A percentile compares a stretch with the other conserved stretches of the same genome.
Evolutionary conservation across 2,329 filamentous ascomycete species (phyloP).

Genomic region (Ciborinia camelliae): DNA sequence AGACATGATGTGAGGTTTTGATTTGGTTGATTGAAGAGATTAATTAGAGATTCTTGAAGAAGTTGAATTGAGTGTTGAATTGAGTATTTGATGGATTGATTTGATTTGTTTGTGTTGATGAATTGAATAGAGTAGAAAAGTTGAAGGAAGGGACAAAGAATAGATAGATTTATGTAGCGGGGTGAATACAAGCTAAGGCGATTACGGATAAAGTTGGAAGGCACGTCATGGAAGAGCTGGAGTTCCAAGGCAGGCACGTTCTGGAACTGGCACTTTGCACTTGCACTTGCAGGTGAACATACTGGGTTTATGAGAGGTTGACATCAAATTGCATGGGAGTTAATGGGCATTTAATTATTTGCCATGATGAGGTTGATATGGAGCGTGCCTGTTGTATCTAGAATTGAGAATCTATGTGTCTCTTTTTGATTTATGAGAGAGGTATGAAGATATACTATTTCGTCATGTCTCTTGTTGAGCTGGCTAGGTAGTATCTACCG

Average conservation of each 20-base stretch:
- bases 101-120: not conserved
- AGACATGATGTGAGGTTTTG: conserved; percentile 29
- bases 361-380: no score
- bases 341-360: no score
- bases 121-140: not conserved
- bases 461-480: no score
- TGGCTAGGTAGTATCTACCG: no score
- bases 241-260: conserved; percentile 9
- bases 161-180: conserved; percentile 10
- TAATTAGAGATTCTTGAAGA: conserved; percentile 20
- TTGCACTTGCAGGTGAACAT: no score
- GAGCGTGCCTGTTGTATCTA: no score
- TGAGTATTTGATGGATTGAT: conserved; percentile 1
- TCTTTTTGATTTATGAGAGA: no score
- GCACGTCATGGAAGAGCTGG: conserved; percentile 15
- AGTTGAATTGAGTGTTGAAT: not conserved
- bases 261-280: no score
- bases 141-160: conserved; percentile 7
- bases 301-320: no score
- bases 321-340: no score
- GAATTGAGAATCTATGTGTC: no score
- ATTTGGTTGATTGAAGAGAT: conserved; percentile 20
- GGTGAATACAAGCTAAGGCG: conserved; percentile 12
- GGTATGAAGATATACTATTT: no score
- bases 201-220: conserved; percentile 16